Evolutionary conservation across 208 protist genomes (phyloP).

Genomic region (Acanthamoeba divionensis): DNA sequence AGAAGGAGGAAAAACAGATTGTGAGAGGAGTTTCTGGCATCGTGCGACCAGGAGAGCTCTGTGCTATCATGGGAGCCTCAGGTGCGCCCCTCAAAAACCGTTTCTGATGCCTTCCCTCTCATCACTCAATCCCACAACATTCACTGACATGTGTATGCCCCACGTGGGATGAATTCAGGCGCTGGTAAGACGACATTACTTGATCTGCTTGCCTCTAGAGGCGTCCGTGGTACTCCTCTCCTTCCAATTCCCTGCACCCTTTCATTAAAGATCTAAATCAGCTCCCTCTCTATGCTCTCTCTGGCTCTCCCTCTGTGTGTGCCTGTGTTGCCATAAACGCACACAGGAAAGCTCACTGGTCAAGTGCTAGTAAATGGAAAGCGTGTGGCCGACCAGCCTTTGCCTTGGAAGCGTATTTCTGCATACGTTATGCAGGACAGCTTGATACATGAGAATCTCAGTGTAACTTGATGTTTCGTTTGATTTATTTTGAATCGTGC

Average conservation of each 20-base stretch:
- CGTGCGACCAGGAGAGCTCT: conserved; percentile 13
- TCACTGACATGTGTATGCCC: too few relatives aligned
- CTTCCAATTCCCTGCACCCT: background rate
- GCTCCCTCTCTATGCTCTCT: too few relatives aligned
- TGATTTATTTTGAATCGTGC: background rate
- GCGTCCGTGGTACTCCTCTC: background rate
- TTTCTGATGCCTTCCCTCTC: too few relatives aligned
- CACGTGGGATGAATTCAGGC: conserved; percentile 16
- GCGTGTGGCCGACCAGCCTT: background rate
- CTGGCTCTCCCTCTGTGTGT: background rate
- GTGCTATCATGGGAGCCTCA: conserved; percentile 44
- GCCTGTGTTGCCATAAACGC: background rate
- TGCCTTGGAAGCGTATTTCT: background rate
- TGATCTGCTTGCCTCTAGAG: background rate
- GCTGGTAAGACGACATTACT: conserved; percentile 49
- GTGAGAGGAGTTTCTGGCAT: conserved; percentile 3
- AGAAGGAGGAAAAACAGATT: background rate
- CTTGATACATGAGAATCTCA: conserved; percentile 10
- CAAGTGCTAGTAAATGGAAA: conserved; percentile 6
- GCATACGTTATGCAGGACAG: conserved; percentile 42
- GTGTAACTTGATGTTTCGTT: background rate
- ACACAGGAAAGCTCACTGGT: background rate
- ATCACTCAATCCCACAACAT: too few relatives aligned
- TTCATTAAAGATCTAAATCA: background rate
- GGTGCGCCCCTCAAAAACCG: background rate